A percentile compares a stretch with the other conserved stretches of the same genome.
Evolutionary conservation across 176 grass and related monocot genomes (phyloP).

Genomic region (Avena sativa): DNA sequence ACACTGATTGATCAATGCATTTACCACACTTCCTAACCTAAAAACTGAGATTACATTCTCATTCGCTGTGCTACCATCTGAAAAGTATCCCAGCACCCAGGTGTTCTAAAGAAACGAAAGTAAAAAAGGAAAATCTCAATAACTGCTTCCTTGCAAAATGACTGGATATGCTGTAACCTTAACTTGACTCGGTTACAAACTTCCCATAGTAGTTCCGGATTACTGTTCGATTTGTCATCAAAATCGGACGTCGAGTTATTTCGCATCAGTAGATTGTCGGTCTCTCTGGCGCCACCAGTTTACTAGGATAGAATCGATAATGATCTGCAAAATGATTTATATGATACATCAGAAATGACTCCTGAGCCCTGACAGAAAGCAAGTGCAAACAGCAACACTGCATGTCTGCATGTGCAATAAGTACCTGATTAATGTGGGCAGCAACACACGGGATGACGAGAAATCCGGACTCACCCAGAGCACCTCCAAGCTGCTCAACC

Average conservation of each 20-base stretch:
- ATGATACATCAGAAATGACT: constrained; percentile 32
- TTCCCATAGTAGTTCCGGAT: not conserved
- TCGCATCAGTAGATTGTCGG: constrained; percentile 47
- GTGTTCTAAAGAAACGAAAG: not conserved
- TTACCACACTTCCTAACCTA: constrained; percentile 1
- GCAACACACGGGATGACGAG: constrained; percentile 76
- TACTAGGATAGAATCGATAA: constrained; percentile 77
- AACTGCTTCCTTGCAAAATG: constrained; percentile 21
- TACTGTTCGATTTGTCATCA: not conserved
- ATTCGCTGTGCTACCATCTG: constrained; percentile 11
- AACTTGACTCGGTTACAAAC: not conserved
- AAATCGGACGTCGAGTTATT: constrained; percentile 44
- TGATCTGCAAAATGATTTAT: constrained; percentile 60
- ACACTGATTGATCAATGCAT: not conserved
- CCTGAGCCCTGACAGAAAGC: not conserved
- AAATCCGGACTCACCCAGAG: constrained; percentile 73
- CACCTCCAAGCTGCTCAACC: constrained; percentile 81
- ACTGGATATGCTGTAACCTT: constrained; percentile 27
- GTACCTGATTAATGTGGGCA: constrained; percentile 87
- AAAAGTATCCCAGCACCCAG: not conserved
- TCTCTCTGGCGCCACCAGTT: constrained; percentile 83
- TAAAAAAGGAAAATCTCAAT: constrained; percentile 5
- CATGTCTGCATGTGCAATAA: not conserved
- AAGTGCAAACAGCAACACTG: constrained; percentile 1
- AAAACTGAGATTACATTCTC: constrained; percentile 1